phyloP scores from a whole-genome alignment of 371 early-diverging fungal genomes.

The Actinomucor elegans region DNA sequence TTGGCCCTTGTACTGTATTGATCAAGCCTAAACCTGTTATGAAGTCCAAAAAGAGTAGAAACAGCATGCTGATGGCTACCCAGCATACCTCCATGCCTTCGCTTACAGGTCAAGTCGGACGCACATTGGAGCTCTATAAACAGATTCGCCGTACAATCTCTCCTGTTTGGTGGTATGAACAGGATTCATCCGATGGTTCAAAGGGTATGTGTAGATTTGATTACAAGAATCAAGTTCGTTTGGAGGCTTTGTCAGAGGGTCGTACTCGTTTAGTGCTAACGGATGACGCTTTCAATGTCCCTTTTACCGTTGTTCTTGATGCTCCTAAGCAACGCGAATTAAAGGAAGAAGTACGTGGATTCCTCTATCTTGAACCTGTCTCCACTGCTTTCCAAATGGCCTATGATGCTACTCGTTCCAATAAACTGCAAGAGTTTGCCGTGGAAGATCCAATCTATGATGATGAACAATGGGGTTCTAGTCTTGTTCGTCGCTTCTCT shows the following conservation, averaged over 20 bases:
- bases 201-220: slow-evolving; percentile 50
- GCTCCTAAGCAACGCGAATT: slow-evolving; percentile 28
- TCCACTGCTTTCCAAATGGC: slow-evolving; percentile 21
- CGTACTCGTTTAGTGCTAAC: slow-evolving; percentile 31
- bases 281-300: slow-evolving; percentile 33
- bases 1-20: slow-evolving; percentile 26
- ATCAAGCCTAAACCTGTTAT: slow-evolving; percentile 7
- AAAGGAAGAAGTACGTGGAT: slow-evolving; percentile 42
- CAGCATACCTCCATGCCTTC: slow-evolving; percentile 25
- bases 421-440: slow-evolving; percentile 7
- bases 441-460: background rate
- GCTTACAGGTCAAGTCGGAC: background rate
- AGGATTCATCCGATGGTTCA: slow-evolving; percentile 36
- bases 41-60: slow-evolving; percentile 1
- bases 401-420: slow-evolving; percentile 1
- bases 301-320: slow-evolving; percentile 36
- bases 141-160: slow-evolving; percentile 34
- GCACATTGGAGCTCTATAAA: slow-evolving; percentile 25
- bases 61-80: slow-evolving; percentile 9
- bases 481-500: slow-evolving; percentile 21
- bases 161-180: slow-evolving; percentile 50
- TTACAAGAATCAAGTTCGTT: slow-evolving; percentile 41
- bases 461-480: slow-evolving; percentile 8
- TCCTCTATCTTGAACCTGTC: slow-evolving; percentile 29
- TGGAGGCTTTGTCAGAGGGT: slow-evolving; percentile 47